Percentiles rank a stretch among this genome's conserved stretches.
Evolutionary conservation across 2,329 filamentous ascomycete species (phyloP).

Genomic region (Calonectria pteridis): DNA sequence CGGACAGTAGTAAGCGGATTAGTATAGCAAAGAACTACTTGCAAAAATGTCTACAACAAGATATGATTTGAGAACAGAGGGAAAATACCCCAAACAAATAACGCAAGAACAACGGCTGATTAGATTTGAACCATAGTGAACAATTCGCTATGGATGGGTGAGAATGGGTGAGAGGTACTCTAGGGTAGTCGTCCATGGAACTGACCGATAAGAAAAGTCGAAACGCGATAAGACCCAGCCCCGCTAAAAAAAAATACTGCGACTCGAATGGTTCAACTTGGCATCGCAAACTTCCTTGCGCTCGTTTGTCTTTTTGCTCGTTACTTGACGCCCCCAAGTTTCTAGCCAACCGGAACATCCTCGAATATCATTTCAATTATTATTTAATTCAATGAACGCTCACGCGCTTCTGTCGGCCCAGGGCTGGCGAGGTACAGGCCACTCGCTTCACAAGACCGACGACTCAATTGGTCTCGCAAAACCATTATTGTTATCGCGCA

Average conservation of each 20-base stretch:
- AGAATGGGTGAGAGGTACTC: no score
- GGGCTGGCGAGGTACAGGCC: constrained; percentile 91
- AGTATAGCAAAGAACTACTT: no score
- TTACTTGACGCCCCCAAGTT: background rate
- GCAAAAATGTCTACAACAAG: no score
- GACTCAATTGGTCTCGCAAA: constrained; percentile 82
- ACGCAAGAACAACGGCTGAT: background rate
- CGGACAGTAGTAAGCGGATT: no score
- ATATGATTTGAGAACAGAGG: no score
- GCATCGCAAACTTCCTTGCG: background rate
- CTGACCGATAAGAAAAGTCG: constrained; percentile 30
- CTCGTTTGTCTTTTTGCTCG: constrained; percentile 8
- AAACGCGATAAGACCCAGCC: constrained; percentile 41
- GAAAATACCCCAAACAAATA: no score
- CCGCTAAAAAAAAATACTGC: constrained; percentile 47
- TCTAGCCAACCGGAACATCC: background rate
- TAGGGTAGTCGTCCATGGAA: background rate
- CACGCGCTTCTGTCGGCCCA: constrained; percentile 85
- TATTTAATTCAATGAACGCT: constrained; percentile 75
- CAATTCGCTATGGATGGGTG: background rate
- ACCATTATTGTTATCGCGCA: constrained; percentile 85
- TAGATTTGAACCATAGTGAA: background rate
- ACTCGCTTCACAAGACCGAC: constrained; percentile 83
- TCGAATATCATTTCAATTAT: background rate
- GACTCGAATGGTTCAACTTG: background rate